phyloP scores from a whole-genome alignment of 2,329 filamentous ascomycete species.

The Plectosphaerella plurivora region DNA sequence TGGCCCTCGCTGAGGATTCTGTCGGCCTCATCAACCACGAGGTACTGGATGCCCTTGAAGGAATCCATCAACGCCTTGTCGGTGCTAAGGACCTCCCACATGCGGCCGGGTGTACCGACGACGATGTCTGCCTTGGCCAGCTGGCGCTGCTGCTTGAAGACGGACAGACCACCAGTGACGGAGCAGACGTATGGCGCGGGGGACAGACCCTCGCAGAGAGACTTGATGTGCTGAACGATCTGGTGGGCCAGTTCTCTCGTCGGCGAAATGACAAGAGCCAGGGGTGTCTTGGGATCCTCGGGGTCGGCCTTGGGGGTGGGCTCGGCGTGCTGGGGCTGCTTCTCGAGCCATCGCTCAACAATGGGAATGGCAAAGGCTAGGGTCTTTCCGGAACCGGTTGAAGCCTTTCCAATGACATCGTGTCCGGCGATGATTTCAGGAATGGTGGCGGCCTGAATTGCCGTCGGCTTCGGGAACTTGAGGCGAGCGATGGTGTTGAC shows the following conservation, averaged over 20 bases:
- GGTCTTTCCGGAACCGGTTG: conserved; percentile 95
- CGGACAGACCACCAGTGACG: conserved; percentile 84
- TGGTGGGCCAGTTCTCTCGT: conserved; percentile 94
- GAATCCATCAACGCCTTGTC: conserved; percentile 64
- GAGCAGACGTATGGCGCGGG: conserved; percentile 73
- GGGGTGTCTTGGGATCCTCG: conserved; percentile 43
- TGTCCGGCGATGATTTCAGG: conserved; percentile 77
- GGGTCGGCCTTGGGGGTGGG: conserved; percentile 15
- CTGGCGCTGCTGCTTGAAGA: conserved; percentile 91
- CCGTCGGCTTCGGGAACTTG: conserved; percentile 74
- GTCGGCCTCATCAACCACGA: conserved; percentile 94
- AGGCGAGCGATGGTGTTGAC: conserved; percentile 73
- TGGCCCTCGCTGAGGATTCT: conserved; percentile 86
- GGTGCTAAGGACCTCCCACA: conserved; percentile 90
- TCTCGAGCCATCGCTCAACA: conserved; percentile 72
- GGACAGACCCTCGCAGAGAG: conserved; percentile 60
- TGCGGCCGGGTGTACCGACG: conserved; percentile 84
- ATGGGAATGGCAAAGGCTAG: conserved; percentile 93
- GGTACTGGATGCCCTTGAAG: conserved; percentile 70
- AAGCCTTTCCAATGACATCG: conserved; percentile 93
- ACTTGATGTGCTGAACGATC: conserved; percentile 74
- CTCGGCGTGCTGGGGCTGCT: conserved; percentile 18
- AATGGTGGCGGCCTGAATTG: conserved; percentile 76
- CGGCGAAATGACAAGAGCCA: conserved; percentile 81
- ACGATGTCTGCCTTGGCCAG: conserved; percentile 83